Conservation (phyloP, 139 green algal species). For the Chlamydomonas asymmetrica region DNA sequence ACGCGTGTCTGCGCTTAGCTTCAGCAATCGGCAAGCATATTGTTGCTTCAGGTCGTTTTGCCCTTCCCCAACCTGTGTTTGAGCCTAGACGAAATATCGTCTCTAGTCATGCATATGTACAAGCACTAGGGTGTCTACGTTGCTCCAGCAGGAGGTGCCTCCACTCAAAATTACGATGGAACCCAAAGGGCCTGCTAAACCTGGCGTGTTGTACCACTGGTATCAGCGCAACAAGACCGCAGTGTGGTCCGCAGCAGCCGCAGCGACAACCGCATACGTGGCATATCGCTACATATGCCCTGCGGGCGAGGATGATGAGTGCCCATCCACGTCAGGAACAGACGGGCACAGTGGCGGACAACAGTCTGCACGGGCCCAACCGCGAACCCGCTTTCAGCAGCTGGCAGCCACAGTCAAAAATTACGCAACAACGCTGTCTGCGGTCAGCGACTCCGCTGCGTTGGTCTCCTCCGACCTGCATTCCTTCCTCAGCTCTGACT, state of each 20-base stretch:
- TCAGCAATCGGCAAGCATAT: not conserved
- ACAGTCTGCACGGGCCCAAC: not conserved
- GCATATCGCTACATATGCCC: not conserved
- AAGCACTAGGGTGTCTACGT: too few species aligned
- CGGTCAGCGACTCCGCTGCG: conserved; percentile 2
- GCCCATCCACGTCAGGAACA: not conserved
- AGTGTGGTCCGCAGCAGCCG: conserved; percentile 12
- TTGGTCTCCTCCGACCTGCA: conserved; percentile 33
- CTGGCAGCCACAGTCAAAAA: not conserved
- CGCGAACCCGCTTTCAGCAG: not conserved
- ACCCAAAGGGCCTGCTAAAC: too few species aligned
- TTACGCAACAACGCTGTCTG: not conserved
- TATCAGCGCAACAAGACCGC: conserved; percentile 12
- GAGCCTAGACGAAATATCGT: too few species aligned
- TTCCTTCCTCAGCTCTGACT: conserved; percentile 28
- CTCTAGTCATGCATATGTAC: too few species aligned
- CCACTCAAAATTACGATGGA: too few species aligned
- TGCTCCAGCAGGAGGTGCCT: too few species aligned
- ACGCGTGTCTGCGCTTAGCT: not conserved
- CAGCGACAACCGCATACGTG: not conserved
- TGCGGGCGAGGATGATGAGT: not conserved
- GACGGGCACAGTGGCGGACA: not conserved
- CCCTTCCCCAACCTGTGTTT: too few species aligned
- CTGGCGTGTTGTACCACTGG: too few species aligned
- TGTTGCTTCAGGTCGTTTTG: too few species aligned